These are phyloP conservation scores for Lyophyllum decastes DNA, from an alignment of 768 basidiomycete genomes.

Conservation along the genomic window DNA sequence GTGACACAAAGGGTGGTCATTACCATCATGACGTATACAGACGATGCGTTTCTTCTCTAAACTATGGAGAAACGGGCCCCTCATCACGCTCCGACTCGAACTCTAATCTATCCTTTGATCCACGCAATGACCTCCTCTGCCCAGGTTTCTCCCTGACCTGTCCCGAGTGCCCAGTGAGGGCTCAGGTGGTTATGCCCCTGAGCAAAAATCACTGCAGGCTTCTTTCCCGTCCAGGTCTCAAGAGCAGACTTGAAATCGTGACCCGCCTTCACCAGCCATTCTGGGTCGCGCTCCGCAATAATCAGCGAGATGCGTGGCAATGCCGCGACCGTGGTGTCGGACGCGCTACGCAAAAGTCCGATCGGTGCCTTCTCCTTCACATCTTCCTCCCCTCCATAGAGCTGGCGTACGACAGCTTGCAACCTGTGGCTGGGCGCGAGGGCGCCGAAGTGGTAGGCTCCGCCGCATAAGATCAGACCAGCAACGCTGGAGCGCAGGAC, in stretches of 20 bases:
- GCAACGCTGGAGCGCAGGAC: conserved; percentile 37
- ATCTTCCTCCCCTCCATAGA: conserved; percentile 40
- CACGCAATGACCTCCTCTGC: conserved; percentile 48
- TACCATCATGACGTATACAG: no score
- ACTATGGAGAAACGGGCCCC: no score
- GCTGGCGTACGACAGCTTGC: conserved; percentile 30
- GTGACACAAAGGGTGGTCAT: no score
- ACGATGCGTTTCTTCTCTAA: no score
- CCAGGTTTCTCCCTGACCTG: conserved; percentile 66
- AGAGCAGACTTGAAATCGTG: conserved; percentile 41
- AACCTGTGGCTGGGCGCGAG: conserved; percentile 24
- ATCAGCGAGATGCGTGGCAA: conserved; percentile 52
- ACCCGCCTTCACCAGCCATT: conserved; percentile 36
- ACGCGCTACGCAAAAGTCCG: conserved; percentile 38
- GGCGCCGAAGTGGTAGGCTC: conserved; percentile 40
- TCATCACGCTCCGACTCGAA: no score
- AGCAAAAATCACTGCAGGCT: conserved; percentile 37
- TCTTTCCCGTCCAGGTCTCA: conserved; percentile 31
- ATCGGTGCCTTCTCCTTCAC: conserved; percentile 39
- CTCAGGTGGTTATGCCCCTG: conserved; percentile 68
- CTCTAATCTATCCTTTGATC: conserved; percentile 20
- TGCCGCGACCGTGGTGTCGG: conserved; percentile 30
- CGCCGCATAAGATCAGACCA: conserved; percentile 47
- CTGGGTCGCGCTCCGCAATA: conserved; percentile 55
- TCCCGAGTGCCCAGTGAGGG: conserved; percentile 45